A percentile compares a stretch with the other conserved stretches of the same genome.
Evolutionary conservation across 768 basidiomycete genomes (phyloP).

Genomic region (Phlebiopsis flavidoalba): DNA sequence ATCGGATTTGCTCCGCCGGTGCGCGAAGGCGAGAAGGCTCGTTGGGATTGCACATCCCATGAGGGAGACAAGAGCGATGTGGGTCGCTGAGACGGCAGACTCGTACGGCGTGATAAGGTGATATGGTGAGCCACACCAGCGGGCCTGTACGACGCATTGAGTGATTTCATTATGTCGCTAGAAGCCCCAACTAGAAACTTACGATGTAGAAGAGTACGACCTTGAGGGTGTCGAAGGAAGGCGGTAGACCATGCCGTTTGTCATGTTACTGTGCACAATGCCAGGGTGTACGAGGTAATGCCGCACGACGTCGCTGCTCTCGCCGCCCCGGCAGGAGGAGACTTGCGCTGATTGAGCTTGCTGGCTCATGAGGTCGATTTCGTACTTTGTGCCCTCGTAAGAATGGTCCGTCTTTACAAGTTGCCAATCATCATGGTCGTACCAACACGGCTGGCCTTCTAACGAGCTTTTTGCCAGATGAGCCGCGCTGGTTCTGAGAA

Average conservation of each 20-base stretch:
- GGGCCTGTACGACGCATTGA: constrained; percentile 43
- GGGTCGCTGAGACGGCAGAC: constrained; percentile 61
- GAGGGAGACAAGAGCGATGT: constrained; percentile 59
- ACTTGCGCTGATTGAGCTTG: constrained; percentile 44
- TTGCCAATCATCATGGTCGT: constrained; percentile 69
- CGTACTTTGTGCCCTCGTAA: constrained; percentile 72
- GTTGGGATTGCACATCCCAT: constrained; percentile 42
- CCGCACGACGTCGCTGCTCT: constrained; percentile 29
- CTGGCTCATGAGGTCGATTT: constrained; percentile 65
- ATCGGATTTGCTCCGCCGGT: constrained; percentile 7
- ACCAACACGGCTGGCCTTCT: constrained; percentile 50
- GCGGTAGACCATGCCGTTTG: constrained; percentile 39
- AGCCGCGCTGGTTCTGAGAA: constrained; percentile 48
- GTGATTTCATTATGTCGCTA: constrained; percentile 4
- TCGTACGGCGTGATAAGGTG: constrained; percentile 60
- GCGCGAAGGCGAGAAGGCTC: constrained; percentile 11
- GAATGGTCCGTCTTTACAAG: constrained; percentile 52
- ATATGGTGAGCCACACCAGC: constrained; percentile 59
- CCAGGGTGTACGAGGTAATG: constrained; percentile 71
- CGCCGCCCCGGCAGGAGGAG: background rate
- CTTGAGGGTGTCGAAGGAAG: constrained; percentile 44
- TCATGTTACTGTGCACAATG: constrained; percentile 61
- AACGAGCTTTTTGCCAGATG: constrained; percentile 76
- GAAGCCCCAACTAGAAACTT: constrained; percentile 23
- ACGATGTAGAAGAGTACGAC: constrained; percentile 59